A percentile compares a stretch with the other conserved stretches of the same genome.
Conservation (phyloP, 371 early-diverging fungal genomes). For the Coemansia sp. region DNA sequence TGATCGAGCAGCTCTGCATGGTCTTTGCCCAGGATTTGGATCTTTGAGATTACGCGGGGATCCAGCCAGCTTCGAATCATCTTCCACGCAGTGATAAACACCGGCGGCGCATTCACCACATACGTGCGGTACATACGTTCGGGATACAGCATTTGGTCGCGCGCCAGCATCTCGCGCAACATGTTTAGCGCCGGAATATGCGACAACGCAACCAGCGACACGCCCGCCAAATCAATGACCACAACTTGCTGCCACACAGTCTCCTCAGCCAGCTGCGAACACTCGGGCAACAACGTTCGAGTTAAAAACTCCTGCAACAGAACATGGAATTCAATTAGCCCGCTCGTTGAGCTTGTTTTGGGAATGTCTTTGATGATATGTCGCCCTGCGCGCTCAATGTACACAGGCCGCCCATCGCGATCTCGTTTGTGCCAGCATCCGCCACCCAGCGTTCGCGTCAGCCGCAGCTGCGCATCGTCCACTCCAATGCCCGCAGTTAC, state of each 20-base stretch:
- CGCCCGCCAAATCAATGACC: constrained; percentile 80
- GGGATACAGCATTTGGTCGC: constrained; percentile 81
- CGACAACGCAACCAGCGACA: constrained; percentile 59
- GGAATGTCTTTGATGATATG: constrained; percentile 75
- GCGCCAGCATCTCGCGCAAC: constrained; percentile 70
- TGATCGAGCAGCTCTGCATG: constrained; percentile 65
- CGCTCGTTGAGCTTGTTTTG: constrained; percentile 61
- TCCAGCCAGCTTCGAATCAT: constrained; percentile 81
- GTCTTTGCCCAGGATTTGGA: constrained; percentile 73
- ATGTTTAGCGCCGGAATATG: constrained; percentile 75
- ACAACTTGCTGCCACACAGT: constrained; percentile 74
- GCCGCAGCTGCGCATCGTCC: constrained; percentile 66
- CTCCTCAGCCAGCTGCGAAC: constrained; percentile 63
- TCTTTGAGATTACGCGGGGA: constrained; percentile 76
- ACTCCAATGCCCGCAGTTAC: constrained; percentile 59
- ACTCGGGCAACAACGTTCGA: constrained; percentile 70
- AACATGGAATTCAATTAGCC: constrained; percentile 70
- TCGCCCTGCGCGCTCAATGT: constrained; percentile 72
- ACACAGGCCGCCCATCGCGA: constrained; percentile 75
- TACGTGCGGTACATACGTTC: constrained; percentile 77
- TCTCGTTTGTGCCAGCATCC: constrained; percentile 79
- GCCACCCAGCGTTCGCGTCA: constrained; percentile 74
- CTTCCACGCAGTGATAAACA: constrained; percentile 80
- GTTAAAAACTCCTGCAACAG: constrained; percentile 76
- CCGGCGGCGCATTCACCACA: constrained; percentile 76